Conservation (phyloP, 2,329 filamentous ascomycete species). For the Zasmidium citrigriseum region DNA sequence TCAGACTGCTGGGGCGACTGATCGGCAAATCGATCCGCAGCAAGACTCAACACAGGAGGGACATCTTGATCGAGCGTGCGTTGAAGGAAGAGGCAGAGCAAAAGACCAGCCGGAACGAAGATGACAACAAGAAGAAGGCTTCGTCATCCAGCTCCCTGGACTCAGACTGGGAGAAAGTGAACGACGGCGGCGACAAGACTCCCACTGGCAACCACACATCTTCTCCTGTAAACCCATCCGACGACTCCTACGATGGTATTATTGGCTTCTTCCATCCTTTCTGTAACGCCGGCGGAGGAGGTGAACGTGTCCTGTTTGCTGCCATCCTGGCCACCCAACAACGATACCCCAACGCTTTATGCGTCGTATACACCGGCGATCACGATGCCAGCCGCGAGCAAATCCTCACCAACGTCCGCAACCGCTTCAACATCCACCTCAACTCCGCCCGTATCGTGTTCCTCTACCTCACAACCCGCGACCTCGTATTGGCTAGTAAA, state of each 20-base stretch:
- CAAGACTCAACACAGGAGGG: slow-evolving; percentile 33
- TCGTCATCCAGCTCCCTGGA: slow-evolving; percentile 47
- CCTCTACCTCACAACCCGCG: slow-evolving; percentile 84
- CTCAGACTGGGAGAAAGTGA: slow-evolving; percentile 71
- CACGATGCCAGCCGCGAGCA: slow-evolving; percentile 79
- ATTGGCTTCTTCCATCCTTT: slow-evolving; percentile 98
- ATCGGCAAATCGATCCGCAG: slow-evolving; percentile 31
- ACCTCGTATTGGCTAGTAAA: slow-evolving; percentile 80
- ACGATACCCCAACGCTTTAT: slow-evolving; percentile 84
- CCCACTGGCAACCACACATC: slow-evolving; percentile 48
- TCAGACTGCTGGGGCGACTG: slow-evolving; percentile 26
- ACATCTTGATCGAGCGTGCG: slow-evolving; percentile 32
- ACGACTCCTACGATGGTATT: slow-evolving; percentile 75
- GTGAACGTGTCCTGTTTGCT: slow-evolving; percentile 94
- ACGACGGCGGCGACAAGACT: slow-evolving; percentile 47
- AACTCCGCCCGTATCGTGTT: slow-evolving; percentile 82
- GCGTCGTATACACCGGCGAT: slow-evolving; percentile 93
- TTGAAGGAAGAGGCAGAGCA: slow-evolving; percentile 28
- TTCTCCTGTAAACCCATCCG: slow-evolving; percentile 31
- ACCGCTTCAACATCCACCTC: slow-evolving; percentile 89
- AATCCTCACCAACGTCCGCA: slow-evolving; percentile 66
- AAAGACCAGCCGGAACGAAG: slow-evolving; percentile 3
- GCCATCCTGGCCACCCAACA: slow-evolving; percentile 88
- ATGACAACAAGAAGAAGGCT: slow-evolving; percentile 12
- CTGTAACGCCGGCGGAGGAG: slow-evolving; percentile 95